Base-by-base conservation (phyloP, 345 rosid species). In the Dipteronia sinensis region DNA sequence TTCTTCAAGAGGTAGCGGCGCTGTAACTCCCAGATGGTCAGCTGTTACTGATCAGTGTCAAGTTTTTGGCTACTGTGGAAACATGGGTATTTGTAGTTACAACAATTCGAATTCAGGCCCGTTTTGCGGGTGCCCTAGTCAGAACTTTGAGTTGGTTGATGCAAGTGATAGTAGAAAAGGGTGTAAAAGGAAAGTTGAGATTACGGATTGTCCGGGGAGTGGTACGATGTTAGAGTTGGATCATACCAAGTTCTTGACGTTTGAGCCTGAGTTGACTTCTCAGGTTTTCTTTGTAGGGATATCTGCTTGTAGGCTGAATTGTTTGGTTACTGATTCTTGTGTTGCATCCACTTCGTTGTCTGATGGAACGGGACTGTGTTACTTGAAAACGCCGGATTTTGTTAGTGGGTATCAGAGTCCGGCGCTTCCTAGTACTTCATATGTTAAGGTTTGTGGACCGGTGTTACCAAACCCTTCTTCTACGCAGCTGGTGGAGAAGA, bases 21-120 rank as follows among this genome's bases (percentile, higher is more conserved):
- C 47, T 49, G 13, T 0, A 1, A 76, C 80, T 51, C 8, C 13
- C 49, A 82, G 86, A 70, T 90, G 93, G 94, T 83, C 92, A 0
- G 94, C 93, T 20, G 80, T 90, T 68, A 15, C 51, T 56, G 94
- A 92, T 84, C 94, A 88, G 67, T 90, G 97, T 82, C 79, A 77
- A 64, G 89, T 90, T 56, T 90, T 76, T 78, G 93, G 92, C 3
- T 90, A 77, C 74, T 90, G 97, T 82, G 97, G 94, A 10, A 81
- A 84, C 73, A 67, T 87, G 82, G 94, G 93, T 73, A 82, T 90
- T 71, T 92, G 93, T 78, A 86, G 88, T 40, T 89, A 90, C 49
- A 82, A 76, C 6, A 88, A 83, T 65, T 58, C 81, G 1, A 69
- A 69, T 69, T 85, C 91, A 0, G 71, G 70, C 34, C 89, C 97